These are phyloP conservation scores for Myriangium duriaei DNA, from an alignment of 2,329 filamentous ascomycete species.

Conservation along the genomic window DNA sequence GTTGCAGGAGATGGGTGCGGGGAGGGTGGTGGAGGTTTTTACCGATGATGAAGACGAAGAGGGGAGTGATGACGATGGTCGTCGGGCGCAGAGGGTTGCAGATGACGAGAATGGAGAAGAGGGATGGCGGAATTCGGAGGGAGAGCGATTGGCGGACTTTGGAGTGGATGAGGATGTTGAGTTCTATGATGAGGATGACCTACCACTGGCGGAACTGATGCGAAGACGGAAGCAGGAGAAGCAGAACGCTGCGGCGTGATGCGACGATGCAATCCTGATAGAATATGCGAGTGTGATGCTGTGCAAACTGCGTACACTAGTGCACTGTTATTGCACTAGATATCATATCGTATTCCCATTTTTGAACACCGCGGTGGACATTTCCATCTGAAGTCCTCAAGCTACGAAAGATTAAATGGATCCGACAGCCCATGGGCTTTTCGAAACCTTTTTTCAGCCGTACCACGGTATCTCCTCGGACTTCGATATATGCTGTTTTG, in stretches of 20 bases:
- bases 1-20: slow-evolving; percentile 10
- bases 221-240: slow-evolving; percentile 37
- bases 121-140: slow-evolving; percentile 63
- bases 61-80: slow-evolving; percentile 23
- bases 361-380: too few species aligned
- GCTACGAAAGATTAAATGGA: too few species aligned
- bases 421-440: too few species aligned
- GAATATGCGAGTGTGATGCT: too few species aligned
- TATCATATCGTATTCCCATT: too few species aligned
- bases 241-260: not conserved
- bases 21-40: slow-evolving; percentile 12
- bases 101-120: slow-evolving; percentile 35
- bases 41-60: slow-evolving; percentile 22
- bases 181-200: slow-evolving; percentile 53
- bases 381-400: too few species aligned
- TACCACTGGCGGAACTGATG: slow-evolving; percentile 58
- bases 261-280: too few species aligned
- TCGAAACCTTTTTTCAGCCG: too few species aligned
- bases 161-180: slow-evolving; percentile 69
- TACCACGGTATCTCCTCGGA: too few species aligned
- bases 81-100: slow-evolving; percentile 9
- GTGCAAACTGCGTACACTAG: too few species aligned
- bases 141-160: slow-evolving; percentile 61
- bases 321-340: too few species aligned
- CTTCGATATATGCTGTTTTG: too few species aligned